Evolutionary conservation across 225 moss, liverwort and hornwort genomes (phyloP).

Genomic region (Climacium dendroides): DNA sequence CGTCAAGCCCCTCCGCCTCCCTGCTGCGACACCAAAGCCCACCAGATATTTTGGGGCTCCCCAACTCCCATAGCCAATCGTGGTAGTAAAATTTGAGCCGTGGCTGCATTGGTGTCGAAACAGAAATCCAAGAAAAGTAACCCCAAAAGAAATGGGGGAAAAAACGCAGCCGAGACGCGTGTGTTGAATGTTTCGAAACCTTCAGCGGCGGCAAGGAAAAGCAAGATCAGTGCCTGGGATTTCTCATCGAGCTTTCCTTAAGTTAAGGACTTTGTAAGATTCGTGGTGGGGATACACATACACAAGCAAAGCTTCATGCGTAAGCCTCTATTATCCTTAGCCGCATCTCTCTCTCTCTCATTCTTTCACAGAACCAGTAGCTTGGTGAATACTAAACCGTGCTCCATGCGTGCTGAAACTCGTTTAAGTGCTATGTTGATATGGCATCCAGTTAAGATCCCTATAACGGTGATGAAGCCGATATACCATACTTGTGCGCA

Average conservation of each 20-base stretch:
- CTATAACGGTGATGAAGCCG: not conserved
- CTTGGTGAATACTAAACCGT: not conserved
- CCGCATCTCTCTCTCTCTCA: not conserved
- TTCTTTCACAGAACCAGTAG: not conserved
- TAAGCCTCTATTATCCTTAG: not conserved
- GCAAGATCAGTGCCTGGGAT: not conserved
- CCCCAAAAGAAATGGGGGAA: not conserved
- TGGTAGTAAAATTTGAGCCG: not conserved
- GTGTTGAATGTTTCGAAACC: conserved; percentile 2
- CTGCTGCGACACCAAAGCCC: not conserved
- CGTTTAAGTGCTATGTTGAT: not conserved
- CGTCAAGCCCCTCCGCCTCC: not conserved
- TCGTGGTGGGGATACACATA: not conserved
- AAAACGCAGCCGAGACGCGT: not conserved
- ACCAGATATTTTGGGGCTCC: not conserved
- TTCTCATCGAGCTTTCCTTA: not conserved
- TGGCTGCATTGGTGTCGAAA: not conserved
- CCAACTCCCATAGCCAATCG: not conserved
- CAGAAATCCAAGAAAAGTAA: too few relatives aligned
- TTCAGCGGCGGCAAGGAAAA: not conserved
- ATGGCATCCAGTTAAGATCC: not conserved
- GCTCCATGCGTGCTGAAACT: not conserved
- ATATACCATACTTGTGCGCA: too few relatives aligned
- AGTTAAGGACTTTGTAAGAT: not conserved
- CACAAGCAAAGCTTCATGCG: not conserved